phyloP scores from a whole-genome alignment of 1,284 basidiomycete species.

The Rhodotorula sp. region DNA sequence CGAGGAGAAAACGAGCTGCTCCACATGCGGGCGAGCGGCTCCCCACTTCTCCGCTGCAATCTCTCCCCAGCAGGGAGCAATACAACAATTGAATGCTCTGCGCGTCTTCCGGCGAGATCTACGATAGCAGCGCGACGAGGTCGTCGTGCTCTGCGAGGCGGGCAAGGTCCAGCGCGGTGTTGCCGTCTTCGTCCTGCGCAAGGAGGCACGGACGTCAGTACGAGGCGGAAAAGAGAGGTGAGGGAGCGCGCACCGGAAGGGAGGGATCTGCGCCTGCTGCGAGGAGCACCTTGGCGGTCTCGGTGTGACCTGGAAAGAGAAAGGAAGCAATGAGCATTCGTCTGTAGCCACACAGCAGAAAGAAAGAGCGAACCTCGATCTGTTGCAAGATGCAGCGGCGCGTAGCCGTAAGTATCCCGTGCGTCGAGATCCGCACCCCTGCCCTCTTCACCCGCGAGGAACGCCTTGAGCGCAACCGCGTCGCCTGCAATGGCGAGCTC shows the following conservation, averaged over 20 bases:
- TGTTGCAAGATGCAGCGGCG: constrained; percentile 77
- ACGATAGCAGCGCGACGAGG: constrained; percentile 59
- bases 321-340: too few species aligned
- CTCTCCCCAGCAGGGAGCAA: too few species aligned
- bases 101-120: not conserved
- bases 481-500: constrained; percentile 66
- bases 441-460: constrained; percentile 56
- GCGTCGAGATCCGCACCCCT: constrained; percentile 58
- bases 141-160: constrained; percentile 65
- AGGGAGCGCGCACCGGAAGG: constrained; percentile 61
- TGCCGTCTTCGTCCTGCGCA: constrained; percentile 68
- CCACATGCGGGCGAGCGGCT: too few species aligned
- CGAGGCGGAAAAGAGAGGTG: fast-evolving
- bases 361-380: constrained; percentile 61
- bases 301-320: constrained; percentile 54
- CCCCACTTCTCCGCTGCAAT: too few species aligned
- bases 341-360: not conserved
- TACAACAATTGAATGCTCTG: too few species aligned
- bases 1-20: too few species aligned
- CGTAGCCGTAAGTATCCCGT: constrained; percentile 67
- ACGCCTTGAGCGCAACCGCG: constrained; percentile 55
- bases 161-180: constrained; percentile 68
- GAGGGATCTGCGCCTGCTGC: constrained; percentile 64
- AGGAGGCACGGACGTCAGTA: too few species aligned
- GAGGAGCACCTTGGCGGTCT: constrained; percentile 65